Evolutionary conservation across 1,284 basidiomycete genomes (phyloP).

Genomic region (Cryptococcus wingfieldii): DNA sequence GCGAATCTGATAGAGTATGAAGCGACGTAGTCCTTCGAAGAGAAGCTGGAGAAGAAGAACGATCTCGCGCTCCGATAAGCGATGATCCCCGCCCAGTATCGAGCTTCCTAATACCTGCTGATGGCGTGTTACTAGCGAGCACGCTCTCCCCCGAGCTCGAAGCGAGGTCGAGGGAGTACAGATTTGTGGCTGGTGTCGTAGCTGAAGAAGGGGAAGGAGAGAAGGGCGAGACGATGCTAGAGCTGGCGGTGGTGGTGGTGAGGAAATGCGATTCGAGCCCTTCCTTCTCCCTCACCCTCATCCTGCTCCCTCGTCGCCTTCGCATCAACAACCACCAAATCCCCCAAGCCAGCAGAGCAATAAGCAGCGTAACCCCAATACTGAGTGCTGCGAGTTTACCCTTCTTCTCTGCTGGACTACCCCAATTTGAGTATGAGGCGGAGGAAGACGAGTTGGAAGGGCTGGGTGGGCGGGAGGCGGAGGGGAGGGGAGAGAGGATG

Average conservation of each 20-base stretch:
- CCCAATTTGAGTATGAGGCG: neutral
- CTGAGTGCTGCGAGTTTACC: conserved; percentile 27
- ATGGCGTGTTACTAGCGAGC: too few relatives aligned
- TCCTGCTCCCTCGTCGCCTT: conserved; percentile 11
- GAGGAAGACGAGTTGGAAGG: conserved; percentile 3
- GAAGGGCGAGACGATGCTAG: too few relatives aligned
- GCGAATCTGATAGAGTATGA: too few relatives aligned
- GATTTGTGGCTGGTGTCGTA: too few relatives aligned
- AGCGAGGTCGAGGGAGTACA: too few relatives aligned
- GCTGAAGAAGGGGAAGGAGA: too few relatives aligned
- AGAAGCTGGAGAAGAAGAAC: too few relatives aligned
- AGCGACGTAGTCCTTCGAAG: too few relatives aligned
- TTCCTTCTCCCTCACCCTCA: conserved; percentile 3
- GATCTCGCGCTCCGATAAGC: too few relatives aligned
- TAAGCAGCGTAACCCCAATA: conserved; percentile 18
- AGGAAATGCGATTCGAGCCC: neutral
- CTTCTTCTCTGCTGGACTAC: conserved; percentile 13
- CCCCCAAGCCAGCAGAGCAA: conserved; percentile 13
- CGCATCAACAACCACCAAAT: conserved; percentile 24
- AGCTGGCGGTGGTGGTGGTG: neutral
- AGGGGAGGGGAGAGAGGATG: conserved; percentile 20
- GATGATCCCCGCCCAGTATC: too few relatives aligned
- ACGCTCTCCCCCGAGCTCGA: too few relatives aligned
- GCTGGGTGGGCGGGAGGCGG: conserved; percentile 19
- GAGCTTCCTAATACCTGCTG: too few relatives aligned